phyloP scores from a whole-genome alignment of 768 basidiomycete species.

The Termitomyces sp. region DNA sequence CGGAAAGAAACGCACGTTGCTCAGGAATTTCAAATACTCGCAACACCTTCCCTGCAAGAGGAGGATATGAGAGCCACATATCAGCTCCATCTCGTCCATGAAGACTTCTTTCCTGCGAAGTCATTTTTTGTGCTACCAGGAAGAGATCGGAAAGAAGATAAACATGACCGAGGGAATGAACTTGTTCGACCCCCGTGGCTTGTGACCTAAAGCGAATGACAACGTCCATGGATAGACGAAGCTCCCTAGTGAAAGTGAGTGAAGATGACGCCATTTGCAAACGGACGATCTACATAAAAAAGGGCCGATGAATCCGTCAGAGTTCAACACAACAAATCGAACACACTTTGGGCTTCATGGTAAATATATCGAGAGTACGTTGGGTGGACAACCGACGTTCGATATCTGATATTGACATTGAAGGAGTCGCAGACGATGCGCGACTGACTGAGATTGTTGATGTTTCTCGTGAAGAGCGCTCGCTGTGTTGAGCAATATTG shows the following conservation, averaged over 20 bases:
- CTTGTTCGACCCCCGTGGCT: conserved; percentile 66
- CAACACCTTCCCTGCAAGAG: conserved; percentile 91
- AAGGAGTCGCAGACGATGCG: conserved; percentile 44
- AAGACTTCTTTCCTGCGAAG: conserved; percentile 52
- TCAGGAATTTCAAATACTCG: conserved; percentile 58
- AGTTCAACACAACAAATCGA: conserved; percentile 2
- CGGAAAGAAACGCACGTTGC: conserved; percentile 42
- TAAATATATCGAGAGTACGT: conserved; percentile 87
- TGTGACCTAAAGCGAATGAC: conserved; percentile 73
- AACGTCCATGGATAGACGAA: conserved; percentile 70
- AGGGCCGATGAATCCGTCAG: neutral
- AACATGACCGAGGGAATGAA: conserved; percentile 76
- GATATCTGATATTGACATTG: conserved; percentile 66
- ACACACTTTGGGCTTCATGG: conserved; percentile 85
- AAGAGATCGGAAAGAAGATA: conserved; percentile 92
- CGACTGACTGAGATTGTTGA: conserved; percentile 48
- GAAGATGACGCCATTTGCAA: conserved; percentile 84
- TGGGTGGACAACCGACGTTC: conserved; percentile 77
- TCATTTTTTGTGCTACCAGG: conserved; percentile 83
- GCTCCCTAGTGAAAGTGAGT: conserved; percentile 71
- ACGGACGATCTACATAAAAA: conserved; percentile 62
- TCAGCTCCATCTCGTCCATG: conserved; percentile 58
- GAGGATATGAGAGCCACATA: conserved; percentile 93
- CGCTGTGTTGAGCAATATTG: conserved; percentile 28
- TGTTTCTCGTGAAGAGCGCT: conserved; percentile 58